Percentiles rank a stretch among this genome's conserved stretches.
Evolutionary conservation across 441 rosid species (phyloP).

Genomic region (Adansonia madagascariensis): DNA sequence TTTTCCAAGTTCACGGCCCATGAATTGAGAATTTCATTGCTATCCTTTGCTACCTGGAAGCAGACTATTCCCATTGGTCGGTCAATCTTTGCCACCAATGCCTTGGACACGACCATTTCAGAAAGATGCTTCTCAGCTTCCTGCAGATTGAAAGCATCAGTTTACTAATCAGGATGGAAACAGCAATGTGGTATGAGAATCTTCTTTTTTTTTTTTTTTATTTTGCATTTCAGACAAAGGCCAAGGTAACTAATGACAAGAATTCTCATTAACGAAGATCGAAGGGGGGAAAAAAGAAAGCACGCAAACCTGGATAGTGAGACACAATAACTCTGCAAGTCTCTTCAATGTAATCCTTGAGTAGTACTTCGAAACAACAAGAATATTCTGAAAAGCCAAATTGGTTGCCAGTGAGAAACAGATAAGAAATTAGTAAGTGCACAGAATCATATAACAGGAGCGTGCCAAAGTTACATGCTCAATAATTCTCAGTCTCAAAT

Average conservation of each 20-base stretch:
- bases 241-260: neutral
- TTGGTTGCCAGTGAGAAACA: neutral
- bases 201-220: neutral
- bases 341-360: conserved; percentile 83
- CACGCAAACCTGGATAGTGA: conserved; percentile 66
- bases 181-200: neutral
- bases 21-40: conserved; percentile 89
- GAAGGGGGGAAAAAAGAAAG: neutral
- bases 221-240: neutral
- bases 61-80: conserved; percentile 83
- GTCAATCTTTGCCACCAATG: conserved; percentile 88
- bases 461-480: conserved; percentile 66
- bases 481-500: conserved; percentile 81
- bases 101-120: conserved; percentile 95
- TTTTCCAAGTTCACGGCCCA: conserved; percentile 95
- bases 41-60: conserved; percentile 85
- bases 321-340: conserved; percentile 85
- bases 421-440: neutral
- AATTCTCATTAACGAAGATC: neutral
- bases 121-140: conserved; percentile 99
- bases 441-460: neutral
- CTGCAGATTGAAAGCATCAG: conserved; percentile 37
- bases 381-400: conserved; percentile 73
- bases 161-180: conserved; percentile 8
- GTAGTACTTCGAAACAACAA: conserved; percentile 94